Conservation (phyloP, 176 grass and related monocot species). For the Hsuehochloa calcarea region DNA sequence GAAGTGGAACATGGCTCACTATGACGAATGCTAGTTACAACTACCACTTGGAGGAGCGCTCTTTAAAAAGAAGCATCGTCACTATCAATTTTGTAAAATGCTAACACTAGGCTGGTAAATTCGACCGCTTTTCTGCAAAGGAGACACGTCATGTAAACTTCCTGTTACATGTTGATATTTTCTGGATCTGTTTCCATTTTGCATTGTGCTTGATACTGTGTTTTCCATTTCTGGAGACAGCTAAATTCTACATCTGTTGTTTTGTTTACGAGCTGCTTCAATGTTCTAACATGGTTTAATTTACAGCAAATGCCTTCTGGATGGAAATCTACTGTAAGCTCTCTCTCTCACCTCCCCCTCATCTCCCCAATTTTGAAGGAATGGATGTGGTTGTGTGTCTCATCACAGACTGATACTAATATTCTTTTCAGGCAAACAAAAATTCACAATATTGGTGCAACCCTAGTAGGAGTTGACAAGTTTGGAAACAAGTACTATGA, state of each 20-base stretch:
- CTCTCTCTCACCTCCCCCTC: background rate
- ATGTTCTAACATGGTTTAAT: conserved; percentile 27
- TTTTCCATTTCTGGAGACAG: background rate
- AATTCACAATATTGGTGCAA: conserved; percentile 88
- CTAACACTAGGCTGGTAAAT: background rate
- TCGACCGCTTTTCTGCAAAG: background rate
- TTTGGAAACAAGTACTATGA: conserved; percentile 97
- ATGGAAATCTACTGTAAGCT: conserved; percentile 92
- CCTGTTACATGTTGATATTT: background rate
- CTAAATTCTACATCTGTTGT: background rate
- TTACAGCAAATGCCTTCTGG: conserved; percentile 67
- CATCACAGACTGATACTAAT: background rate
- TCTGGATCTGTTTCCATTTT: background rate
- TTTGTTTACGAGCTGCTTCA: conserved; percentile 5
- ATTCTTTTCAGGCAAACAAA: conserved; percentile 86
- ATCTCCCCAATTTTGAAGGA: conserved; percentile 19
- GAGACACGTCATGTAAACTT: background rate
- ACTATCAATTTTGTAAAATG: background rate
- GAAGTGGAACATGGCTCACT: background rate
- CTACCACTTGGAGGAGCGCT: background rate
- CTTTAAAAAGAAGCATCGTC: background rate
- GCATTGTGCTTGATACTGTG: background rate
- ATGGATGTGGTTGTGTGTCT: background rate
- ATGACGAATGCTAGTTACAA: background rate
- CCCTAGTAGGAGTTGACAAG: conserved; percentile 81